Conservation (phyloP, 225 moss, liverwort and hornwort genomes). For the Climacium dendroides region DNA sequence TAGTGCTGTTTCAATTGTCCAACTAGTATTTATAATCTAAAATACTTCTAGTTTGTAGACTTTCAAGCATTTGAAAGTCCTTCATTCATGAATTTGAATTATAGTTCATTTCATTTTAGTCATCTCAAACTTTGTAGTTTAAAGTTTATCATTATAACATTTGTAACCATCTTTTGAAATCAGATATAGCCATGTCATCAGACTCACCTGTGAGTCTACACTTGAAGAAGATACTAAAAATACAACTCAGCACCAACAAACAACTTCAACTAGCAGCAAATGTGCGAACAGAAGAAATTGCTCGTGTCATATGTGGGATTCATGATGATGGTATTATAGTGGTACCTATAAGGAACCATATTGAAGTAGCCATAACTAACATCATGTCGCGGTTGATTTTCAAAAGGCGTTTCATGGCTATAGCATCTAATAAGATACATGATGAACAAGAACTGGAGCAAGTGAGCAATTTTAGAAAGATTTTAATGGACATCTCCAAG, state of each 20-base stretch:
- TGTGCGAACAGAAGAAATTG: neutral
- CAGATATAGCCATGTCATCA: neutral
- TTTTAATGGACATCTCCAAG: rapidly evolving
- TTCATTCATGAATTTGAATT: no score
- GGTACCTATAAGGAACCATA: neutral
- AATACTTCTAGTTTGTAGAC: no score
- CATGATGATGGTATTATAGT: neutral
- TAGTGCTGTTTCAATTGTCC: no score
- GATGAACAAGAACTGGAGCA: neutral
- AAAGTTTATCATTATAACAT: no score
- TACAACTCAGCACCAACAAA: neutral
- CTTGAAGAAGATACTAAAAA: neutral
- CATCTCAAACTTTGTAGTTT: no score
- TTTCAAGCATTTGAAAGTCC: no score
- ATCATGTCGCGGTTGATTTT: neutral
- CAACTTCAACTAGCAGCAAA: neutral
- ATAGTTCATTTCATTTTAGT: no score
- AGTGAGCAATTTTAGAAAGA: neutral
- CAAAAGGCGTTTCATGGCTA: neutral
- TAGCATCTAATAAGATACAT: neutral
- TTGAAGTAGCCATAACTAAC: neutral
- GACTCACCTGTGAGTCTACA: neutral
- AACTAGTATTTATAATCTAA: no score
- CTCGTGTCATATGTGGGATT: neutral
- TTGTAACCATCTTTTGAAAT: neutral